Percentiles rank a stretch among this genome's conserved stretches.
Evolutionary conservation across 2,329 filamentous ascomycete genomes (phyloP).

Genomic region (Rhytidhysteron rufulum): DNA sequence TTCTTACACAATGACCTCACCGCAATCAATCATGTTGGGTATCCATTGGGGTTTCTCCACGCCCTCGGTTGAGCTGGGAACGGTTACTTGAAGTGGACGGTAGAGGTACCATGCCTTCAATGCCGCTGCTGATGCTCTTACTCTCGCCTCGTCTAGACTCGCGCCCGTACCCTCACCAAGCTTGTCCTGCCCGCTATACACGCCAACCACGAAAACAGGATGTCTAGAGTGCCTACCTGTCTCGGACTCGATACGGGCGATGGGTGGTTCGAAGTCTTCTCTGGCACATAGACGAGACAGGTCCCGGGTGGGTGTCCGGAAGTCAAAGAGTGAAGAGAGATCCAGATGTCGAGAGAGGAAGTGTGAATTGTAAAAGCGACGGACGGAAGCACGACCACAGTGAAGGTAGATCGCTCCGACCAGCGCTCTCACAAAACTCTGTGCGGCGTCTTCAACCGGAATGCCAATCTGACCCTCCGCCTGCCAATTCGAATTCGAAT

Average conservation of each 20-base stretch:
- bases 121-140: slow-evolving; percentile 76
- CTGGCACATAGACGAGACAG: slow-evolving; percentile 77
- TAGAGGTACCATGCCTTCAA: slow-evolving; percentile 97
- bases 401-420: slow-evolving; percentile 84
- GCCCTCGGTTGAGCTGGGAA: slow-evolving; percentile 49
- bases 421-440: slow-evolving; percentile 77
- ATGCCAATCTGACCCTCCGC: too few species aligned
- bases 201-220: slow-evolving; percentile 89
- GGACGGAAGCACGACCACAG: slow-evolving; percentile 71
- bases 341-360: slow-evolving; percentile 77
- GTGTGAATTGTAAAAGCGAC: slow-evolving; percentile 79
- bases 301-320: slow-evolving; percentile 79
- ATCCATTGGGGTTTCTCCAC: slow-evolving; percentile 42
- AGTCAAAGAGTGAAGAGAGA: slow-evolving; percentile 74
- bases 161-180: slow-evolving; percentile 84
- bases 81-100: slow-evolving; percentile 59
- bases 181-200: slow-evolving; percentile 88
- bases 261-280: slow-evolving; percentile 82
- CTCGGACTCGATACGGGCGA: slow-evolving; percentile 84
- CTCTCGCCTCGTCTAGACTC: slow-evolving; percentile 72
- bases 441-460: slow-evolving; percentile 58
- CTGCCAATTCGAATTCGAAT: too few species aligned
- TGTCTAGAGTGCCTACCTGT: slow-evolving; percentile 80
- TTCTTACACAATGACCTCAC: slow-evolving; percentile 50
- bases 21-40: slow-evolving; percentile 55